Conservation (phyloP, 176 grass and related monocot species). For the Chloris gayana region DNA sequence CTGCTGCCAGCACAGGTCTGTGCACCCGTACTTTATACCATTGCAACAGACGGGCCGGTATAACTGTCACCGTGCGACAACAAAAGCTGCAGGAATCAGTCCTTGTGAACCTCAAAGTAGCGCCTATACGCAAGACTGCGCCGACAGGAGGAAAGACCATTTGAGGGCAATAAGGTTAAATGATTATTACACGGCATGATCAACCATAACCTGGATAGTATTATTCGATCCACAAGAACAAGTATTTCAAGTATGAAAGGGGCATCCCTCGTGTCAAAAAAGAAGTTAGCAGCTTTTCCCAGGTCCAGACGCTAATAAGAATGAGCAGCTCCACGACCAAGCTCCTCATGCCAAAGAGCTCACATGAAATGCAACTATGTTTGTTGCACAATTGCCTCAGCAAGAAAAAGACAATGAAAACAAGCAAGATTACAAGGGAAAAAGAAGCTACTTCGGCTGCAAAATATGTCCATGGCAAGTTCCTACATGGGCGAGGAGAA, state of each 20-base stretch:
- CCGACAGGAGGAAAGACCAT: neutral
- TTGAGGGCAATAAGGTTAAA: neutral
- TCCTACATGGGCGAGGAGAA: slow-evolving; percentile 80
- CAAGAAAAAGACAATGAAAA: neutral
- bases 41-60: neutral
- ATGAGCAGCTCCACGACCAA: neutral
- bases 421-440: neutral
- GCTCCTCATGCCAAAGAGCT: slow-evolving; percentile 24
- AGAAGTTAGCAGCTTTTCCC: neutral
- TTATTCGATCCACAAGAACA: slow-evolving; percentile 36
- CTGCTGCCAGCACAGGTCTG: neutral
- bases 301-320: slow-evolving; percentile 2
- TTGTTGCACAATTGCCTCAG: neutral
- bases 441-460: neutral
- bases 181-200: neutral
- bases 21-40: neutral
- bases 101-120: neutral
- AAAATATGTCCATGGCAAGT: neutral
- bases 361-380: neutral
- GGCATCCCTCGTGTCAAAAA: neutral
- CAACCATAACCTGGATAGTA: neutral
- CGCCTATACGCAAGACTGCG: neutral
- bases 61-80: neutral
- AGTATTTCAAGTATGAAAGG: slow-evolving; percentile 4
- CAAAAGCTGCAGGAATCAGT: neutral